These are phyloP conservation scores for Solanum ossicruentum DNA, from an alignment of 257 asterid species.

Conservation along the genomic window DNA sequence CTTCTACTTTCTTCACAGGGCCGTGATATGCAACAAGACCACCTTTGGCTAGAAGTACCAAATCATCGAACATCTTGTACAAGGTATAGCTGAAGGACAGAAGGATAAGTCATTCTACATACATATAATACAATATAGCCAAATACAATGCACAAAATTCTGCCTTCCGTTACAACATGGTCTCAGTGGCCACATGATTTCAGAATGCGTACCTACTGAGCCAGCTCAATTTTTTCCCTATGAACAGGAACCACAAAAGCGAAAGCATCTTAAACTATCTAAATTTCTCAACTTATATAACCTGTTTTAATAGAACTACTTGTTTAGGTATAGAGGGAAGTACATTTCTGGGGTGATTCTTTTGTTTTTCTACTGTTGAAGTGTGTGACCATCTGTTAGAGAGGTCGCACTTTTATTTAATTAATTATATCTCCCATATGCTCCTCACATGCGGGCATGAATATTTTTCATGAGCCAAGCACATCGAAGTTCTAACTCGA, in stretches of 20 bases:
- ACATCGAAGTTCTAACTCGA: neutral
- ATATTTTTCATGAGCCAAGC: neutral
- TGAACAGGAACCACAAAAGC: neutral
- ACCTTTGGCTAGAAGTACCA: constrained; percentile 89
- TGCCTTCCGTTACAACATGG: neutral
- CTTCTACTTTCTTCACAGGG: constrained; percentile 86
- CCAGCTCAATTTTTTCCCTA: neutral
- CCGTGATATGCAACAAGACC: constrained; percentile 88
- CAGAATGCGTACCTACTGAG: neutral
- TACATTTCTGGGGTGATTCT: neutral
- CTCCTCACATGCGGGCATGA: neutral
- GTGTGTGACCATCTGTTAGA: neutral
- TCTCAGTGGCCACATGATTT: neutral
- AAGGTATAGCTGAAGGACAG: constrained; percentile 62
- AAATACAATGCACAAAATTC: neutral
- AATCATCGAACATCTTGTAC: constrained; percentile 93
- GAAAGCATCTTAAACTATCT: neutral
- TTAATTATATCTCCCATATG: neutral
- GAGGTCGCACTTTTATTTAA: neutral
- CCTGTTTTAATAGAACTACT: neutral
- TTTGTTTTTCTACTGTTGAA: neutral
- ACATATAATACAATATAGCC: neutral
- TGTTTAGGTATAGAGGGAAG: neutral
- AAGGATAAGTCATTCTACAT: neutral
- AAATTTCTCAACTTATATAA: neutral